phyloP scores from a whole-genome alignment of 331 rosid species.

The Spiraea crenata region DNA sequence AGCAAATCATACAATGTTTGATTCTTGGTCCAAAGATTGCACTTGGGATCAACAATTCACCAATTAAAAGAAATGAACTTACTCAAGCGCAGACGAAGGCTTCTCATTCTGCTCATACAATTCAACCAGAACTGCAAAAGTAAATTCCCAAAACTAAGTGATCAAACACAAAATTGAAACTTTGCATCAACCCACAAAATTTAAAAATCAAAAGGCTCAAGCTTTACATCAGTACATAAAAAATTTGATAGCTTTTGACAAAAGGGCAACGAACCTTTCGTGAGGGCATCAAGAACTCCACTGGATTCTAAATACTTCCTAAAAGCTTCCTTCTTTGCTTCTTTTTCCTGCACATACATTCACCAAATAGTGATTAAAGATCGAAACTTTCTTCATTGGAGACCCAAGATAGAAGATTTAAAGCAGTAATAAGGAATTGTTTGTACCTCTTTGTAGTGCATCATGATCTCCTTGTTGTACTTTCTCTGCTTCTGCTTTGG shows the following conservation, averaged over 20 bases:
- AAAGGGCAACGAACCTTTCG: slow-evolving; percentile 56
- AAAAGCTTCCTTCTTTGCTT: slow-evolving; percentile 85
- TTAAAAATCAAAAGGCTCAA: background rate
- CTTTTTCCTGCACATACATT: slow-evolving; percentile 59
- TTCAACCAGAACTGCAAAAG: slow-evolving; percentile 70
- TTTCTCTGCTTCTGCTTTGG: background rate
- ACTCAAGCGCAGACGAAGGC: slow-evolving; percentile 94
- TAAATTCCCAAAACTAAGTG: background rate
- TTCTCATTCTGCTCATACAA: slow-evolving; percentile 94
- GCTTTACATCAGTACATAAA: background rate
- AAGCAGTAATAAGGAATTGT: background rate
- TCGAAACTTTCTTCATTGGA: background rate
- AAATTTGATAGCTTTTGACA: background rate
- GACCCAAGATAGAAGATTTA: background rate
- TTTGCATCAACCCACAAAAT: slow-evolving; percentile 17
- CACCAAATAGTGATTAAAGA: background rate
- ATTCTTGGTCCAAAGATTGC: background rate
- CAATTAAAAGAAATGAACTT: slow-evolving; percentile 27
- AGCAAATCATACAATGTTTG: background rate
- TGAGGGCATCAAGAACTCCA: slow-evolving; percentile 91
- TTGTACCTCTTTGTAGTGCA: slow-evolving; percentile 20
- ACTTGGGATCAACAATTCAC: background rate
- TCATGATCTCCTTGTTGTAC: slow-evolving; percentile 12
- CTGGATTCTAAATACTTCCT: slow-evolving; percentile 91
- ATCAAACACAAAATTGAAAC: background rate